A percentile compares a stretch with the other conserved stretches of the same genome.
phyloP scores from a whole-genome alignment of 2,329 filamentous ascomycete genomes.

The Paraconiothyrium brasiliense region DNA sequence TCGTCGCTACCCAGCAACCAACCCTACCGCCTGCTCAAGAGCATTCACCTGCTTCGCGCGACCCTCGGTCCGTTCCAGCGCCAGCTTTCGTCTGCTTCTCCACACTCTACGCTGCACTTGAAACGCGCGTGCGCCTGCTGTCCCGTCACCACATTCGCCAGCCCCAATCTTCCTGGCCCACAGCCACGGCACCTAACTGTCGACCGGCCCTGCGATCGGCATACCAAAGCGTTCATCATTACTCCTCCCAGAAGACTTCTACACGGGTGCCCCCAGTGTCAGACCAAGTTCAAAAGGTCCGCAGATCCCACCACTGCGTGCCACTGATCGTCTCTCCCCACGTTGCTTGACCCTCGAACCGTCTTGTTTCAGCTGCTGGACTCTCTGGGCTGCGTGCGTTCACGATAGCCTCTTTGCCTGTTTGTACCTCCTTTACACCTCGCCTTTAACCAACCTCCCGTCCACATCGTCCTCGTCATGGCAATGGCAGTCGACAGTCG shows the following conservation, averaged over 20 bases:
- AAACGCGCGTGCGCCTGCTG: constrained; percentile 51
- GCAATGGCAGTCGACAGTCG: constrained; percentile 95
- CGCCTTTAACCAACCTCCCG: constrained; percentile 21
- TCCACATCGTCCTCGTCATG: constrained; percentile 62
- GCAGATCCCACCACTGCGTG: constrained; percentile 60
- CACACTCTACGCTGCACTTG: constrained; percentile 46
- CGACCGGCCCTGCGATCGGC: constrained; percentile 49
- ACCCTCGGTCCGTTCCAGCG: constrained; percentile 36
- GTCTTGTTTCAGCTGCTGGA: constrained; percentile 46
- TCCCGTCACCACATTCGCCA: constrained; percentile 43
- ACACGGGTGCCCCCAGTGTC: constrained; percentile 48
- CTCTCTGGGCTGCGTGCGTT: constrained; percentile 32
- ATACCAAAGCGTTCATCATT: constrained; percentile 49
- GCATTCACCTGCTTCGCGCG: constrained; percentile 27
- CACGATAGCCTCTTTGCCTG: constrained; percentile 39
- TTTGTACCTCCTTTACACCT: constrained; percentile 29
- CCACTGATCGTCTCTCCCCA: constrained; percentile 59
- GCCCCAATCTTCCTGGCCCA: constrained; percentile 48
- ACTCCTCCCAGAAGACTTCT: constrained; percentile 42
- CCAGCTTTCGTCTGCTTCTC: constrained; percentile 39
- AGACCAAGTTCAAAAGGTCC: constrained; percentile 52
- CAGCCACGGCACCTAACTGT: constrained; percentile 46
- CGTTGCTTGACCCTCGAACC: constrained; percentile 53
- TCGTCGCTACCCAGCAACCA: constrained; percentile 29
- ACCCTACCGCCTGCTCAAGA: constrained; percentile 27